phyloP scores from a whole-genome alignment of 148 eudicot genomes.

The Spergularia marina region DNA sequence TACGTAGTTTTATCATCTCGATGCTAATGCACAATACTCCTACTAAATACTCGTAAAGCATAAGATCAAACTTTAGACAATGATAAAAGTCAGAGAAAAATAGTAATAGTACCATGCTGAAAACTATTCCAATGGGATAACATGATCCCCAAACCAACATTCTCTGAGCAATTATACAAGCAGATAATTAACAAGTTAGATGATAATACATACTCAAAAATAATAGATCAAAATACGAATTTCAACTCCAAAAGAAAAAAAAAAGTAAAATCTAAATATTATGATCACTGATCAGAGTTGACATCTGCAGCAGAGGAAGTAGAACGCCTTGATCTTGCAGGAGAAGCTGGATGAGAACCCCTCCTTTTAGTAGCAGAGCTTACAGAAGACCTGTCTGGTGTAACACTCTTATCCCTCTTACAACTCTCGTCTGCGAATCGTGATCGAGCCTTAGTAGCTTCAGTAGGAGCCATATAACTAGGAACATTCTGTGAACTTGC shows the following conservation, averaged over 20 bases:
- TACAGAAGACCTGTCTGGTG: conserved; percentile 40
- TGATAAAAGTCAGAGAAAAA: neutral
- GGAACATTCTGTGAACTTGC: conserved; percentile 64
- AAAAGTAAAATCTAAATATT: neutral
- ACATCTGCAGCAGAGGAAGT: conserved; percentile 27
- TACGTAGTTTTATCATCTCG: too few relatives aligned
- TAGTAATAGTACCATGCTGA: neutral
- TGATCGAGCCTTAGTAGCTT: conserved; percentile 68
- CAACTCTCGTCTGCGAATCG: conserved; percentile 36
- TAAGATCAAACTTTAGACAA: too few relatives aligned
- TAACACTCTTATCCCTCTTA: conserved; percentile 39
- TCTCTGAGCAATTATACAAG: conserved; percentile 20
- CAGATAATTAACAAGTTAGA: neutral
- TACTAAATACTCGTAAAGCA: too few relatives aligned
- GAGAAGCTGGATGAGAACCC: conserved; percentile 64
- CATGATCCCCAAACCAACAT: conserved; percentile 9
- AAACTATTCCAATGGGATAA: neutral
- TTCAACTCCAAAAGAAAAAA: neutral
- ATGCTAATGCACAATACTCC: too few relatives aligned
- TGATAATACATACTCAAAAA: too few relatives aligned
- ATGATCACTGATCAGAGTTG: conserved; percentile 6
- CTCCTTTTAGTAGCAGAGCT: conserved; percentile 55
- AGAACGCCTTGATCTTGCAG: conserved; percentile 57
- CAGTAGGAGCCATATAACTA: conserved; percentile 77
- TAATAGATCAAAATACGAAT: neutral